A percentile compares a stretch with the other conserved stretches of the same genome.
Conservation (phyloP, 2,329 filamentous ascomycete genomes). For the Diaporthe sp. region DNA sequence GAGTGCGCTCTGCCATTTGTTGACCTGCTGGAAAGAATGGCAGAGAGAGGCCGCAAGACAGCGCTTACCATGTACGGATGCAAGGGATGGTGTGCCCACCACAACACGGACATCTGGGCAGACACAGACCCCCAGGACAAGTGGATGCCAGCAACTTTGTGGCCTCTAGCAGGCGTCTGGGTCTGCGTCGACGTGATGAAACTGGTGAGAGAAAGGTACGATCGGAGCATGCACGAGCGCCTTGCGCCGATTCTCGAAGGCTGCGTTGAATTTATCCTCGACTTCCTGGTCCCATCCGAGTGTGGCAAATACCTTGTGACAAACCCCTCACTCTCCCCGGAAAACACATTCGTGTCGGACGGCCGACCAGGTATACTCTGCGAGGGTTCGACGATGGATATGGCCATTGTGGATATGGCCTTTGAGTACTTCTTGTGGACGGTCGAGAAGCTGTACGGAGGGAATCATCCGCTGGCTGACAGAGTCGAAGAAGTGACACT, state of each 20-base stretch:
- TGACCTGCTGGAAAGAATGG: slow-evolving; percentile 55
- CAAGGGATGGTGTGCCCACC: slow-evolving; percentile 51
- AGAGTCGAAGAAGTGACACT: slow-evolving; percentile 44
- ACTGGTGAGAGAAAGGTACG: slow-evolving; percentile 46
- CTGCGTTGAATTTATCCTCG: slow-evolving; percentile 49
- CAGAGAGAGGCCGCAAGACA: slow-evolving; percentile 49
- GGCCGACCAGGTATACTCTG: slow-evolving; percentile 55
- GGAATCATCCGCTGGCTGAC: slow-evolving; percentile 12
- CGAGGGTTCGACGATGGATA: slow-evolving; percentile 62
- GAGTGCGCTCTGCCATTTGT: slow-evolving; percentile 56
- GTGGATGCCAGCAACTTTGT: slow-evolving; percentile 49
- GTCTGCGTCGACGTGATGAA: slow-evolving; percentile 48
- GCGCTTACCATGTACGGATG: slow-evolving; percentile 51
- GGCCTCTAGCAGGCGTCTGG: slow-evolving; percentile 49
- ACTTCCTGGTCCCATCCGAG: slow-evolving; percentile 45
- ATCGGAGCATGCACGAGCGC: slow-evolving; percentile 45
- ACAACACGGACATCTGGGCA: slow-evolving; percentile 55
- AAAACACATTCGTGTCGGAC: slow-evolving; percentile 49
- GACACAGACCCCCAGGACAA: slow-evolving; percentile 52
- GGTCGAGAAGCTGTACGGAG: slow-evolving; percentile 38
- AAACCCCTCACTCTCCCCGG: slow-evolving; percentile 53
- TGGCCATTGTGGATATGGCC: slow-evolving; percentile 54
- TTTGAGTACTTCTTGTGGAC: slow-evolving; percentile 47
- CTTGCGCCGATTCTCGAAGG: slow-evolving; percentile 48
- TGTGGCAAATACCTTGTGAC: slow-evolving; percentile 48